Evolutionary conservation across 495 filamentous ascomycete genomes (phyloP), one percentile per base, ranked within the genome.

Genomic region (Penicillium coprophilum): DNA sequence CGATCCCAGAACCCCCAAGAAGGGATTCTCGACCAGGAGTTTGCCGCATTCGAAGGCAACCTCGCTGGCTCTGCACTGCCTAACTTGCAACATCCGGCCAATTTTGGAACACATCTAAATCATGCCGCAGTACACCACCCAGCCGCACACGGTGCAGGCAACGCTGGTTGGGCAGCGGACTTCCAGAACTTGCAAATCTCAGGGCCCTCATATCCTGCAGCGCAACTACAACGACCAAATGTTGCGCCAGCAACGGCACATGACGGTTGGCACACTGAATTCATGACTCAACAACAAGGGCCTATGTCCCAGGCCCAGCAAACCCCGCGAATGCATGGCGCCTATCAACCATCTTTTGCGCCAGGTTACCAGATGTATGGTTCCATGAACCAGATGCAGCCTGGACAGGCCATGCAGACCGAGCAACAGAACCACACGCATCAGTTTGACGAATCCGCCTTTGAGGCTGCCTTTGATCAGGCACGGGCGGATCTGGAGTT

Each of bases 1-100:
- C 78, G 86, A 60, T 86, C 85, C 8, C 77, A 77, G 20, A 77
- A 78, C 60, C 70, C 76, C 7, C 80, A 73, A 61, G 74, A 79
- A 56, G 82, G 81, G 44, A 62, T 80, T 6, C 63, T 89, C 28
- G 87, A 91, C 62, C 74, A 79, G 13, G 87, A 91, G 56, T 89
- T 89, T 58, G 80, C 87, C 56, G 83, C 87, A 27, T 91, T 91
- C 55, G 85, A 89, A 71, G 80, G 83, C 59, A 80, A 60, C 64
- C 71, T 63, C 24, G 71, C 60, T 32, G 71, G 58, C 12, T 64
- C 66, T 46, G 62, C 67, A 10, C 30, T 71, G 43, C 64, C 67
- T 24, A 60, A 69, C 28, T 11, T 75, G 30, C 71, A 74, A 46
- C 67, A 73, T 56, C 52, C 60, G 20, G 57, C 62, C 36, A 64